Evolutionary conservation across 73 alveolate species (phyloP).

Genomic region (Tetrahymena elliotti): DNA sequence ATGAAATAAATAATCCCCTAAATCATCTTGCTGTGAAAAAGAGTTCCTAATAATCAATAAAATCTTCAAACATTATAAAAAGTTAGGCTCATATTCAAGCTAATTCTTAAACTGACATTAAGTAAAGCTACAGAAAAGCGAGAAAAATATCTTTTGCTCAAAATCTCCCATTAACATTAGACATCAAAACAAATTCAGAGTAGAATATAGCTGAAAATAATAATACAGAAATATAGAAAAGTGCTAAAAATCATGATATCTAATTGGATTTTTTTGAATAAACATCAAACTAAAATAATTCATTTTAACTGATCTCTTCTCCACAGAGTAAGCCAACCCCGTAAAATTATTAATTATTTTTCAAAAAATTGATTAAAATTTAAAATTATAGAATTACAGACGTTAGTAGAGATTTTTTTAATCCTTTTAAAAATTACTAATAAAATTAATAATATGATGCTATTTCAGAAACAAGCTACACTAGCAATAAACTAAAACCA

Average conservation of each 20-base stretch:
- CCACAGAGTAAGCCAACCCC: not conserved
- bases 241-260: not conserved
- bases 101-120: not conserved
- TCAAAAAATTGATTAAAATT: not conserved
- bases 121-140: not conserved
- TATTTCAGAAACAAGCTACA: not conserved
- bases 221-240: not conserved
- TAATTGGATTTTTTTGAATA: not conserved
- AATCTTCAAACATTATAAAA: not conserved
- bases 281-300: not conserved
- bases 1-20: not conserved
- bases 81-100: not conserved
- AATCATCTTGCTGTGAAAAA: not conserved
- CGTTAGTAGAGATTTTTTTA: not conserved
- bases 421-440: not conserved
- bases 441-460: not conserved
- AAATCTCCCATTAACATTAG: not conserved
- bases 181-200: not conserved
- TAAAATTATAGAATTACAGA: not conserved
- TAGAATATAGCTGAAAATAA: not conserved
- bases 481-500: not conserved
- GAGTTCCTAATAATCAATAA: not conserved
- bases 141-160: not conserved
- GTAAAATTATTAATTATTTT: not conserved
- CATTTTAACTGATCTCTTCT: not conserved